Percentiles rank a stretch among this genome's conserved stretches.
phyloP scores from a whole-genome alignment of 768 basidiomycete species.

The Podaxis pistillaris region DNA sequence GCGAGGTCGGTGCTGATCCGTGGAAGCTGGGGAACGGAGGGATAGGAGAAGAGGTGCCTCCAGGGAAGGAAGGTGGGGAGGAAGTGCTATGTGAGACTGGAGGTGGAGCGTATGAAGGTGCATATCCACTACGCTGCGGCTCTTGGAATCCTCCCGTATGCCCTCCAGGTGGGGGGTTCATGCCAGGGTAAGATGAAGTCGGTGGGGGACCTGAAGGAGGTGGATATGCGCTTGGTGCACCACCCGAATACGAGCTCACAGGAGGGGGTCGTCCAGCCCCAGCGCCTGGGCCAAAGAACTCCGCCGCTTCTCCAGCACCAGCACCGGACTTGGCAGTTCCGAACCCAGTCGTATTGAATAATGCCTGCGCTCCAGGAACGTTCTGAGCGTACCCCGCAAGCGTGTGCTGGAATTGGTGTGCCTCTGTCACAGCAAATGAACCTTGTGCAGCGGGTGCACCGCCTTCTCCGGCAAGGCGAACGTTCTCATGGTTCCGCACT shows the following conservation, averaged over 20 bases:
- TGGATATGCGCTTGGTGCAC: conserved; percentile 24
- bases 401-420: conserved; percentile 45
- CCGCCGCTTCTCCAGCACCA: conserved; percentile 30
- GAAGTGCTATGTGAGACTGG: conserved; percentile 19
- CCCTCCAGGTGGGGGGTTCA: neutral
- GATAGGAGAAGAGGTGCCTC: neutral
- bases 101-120: conserved; percentile 32
- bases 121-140: conserved; percentile 28
- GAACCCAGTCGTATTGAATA: conserved; percentile 31
- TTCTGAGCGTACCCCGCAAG: conserved; percentile 43
- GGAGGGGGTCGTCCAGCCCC: conserved; percentile 10
- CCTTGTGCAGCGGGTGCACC: conserved; percentile 46
- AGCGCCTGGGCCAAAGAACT: conserved; percentile 25
- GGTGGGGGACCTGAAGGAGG: conserved; percentile 21
- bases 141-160: conserved; percentile 17
- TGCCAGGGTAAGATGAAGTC: conserved; percentile 18
- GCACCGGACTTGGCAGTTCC: conserved; percentile 26
- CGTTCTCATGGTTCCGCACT: conserved; percentile 72
- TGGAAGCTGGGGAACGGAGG: conserved; percentile 12
- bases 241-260: neutral
- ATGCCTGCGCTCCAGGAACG: conserved; percentile 46
- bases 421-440: conserved; percentile 46
- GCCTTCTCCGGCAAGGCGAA: conserved; percentile 55
- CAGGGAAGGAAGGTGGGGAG: conserved; percentile 21
- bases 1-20: neutral